Evolutionary conservation across 2,329 filamentous ascomycete genomes (phyloP), one percentile per base, ranked within the genome.

Genomic region (Stromatinia cepivora): DNA sequence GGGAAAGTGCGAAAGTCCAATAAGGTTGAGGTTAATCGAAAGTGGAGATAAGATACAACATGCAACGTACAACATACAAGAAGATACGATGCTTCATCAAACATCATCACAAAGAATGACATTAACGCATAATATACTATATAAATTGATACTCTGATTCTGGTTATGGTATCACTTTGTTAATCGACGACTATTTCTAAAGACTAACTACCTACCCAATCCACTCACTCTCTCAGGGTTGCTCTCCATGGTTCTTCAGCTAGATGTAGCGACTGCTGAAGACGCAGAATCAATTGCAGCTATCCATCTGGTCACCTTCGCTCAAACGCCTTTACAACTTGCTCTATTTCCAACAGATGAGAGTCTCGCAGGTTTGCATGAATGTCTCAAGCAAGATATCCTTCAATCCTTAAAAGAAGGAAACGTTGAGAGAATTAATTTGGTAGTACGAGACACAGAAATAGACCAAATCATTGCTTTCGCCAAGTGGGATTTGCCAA

Each of bases 281-380:
- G 75, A 77, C 67, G 75, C 71, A 8, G 71, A 74, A 5, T 53
- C 54, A 22, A 76, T 77, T 39, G 75, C 75, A 25, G 58, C 65
- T 11, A 69, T 76, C 13, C 71, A 81, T 71, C 75, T 78, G 74
- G 54, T 72, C 68, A 63, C 81, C 73, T 70, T 78, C 70, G 52
- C 76, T 50, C 59, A 61, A 13, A 77, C 76, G 50, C 25, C 65
- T 20, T 69, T 77, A 15, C 70, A 77, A 11, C 73, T 74, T 64
- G 74, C 71, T 3, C 74, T 77, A 54, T 77, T 77, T 53, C 75
- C 76, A 45, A 76, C 73, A 15, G 42, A 67, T 25, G 64, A 58
- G 13, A 72, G 70, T 36, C 70, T 76, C 3, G 34, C 53, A 53
- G 67, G 57, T 13, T 64, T 77, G 8, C 69, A 71, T 13, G 36